phyloP scores from a whole-genome alignment of 768 basidiomycete species.

The Grammothele lineata region DNA sequence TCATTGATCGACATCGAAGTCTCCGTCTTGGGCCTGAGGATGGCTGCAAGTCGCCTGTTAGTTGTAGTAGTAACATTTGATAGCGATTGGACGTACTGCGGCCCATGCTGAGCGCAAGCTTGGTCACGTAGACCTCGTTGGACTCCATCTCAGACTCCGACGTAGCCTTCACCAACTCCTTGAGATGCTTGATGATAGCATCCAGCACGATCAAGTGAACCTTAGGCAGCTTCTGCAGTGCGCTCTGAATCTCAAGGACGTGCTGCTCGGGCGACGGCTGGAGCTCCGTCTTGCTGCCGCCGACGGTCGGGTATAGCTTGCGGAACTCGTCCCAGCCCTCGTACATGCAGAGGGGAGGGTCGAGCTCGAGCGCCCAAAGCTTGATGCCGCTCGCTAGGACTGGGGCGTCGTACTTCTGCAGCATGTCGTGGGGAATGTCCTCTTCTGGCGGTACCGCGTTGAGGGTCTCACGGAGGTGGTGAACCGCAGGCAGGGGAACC shows the following conservation, averaged over 20 bases:
- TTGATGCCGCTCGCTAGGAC: conserved; percentile 83
- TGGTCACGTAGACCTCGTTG: conserved; percentile 78
- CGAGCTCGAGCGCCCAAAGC: conserved; percentile 88
- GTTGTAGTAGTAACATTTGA: no score
- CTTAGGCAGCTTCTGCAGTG: conserved; percentile 68
- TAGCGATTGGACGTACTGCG: conserved; percentile 54
- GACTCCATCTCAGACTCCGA: conserved; percentile 39
- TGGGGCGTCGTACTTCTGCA: conserved; percentile 77
- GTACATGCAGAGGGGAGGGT: conserved; percentile 80
- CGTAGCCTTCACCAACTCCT: conserved; percentile 61
- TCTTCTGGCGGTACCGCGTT: conserved; percentile 63
- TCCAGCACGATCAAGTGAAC: conserved; percentile 82
- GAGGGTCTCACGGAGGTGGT: conserved; percentile 80
- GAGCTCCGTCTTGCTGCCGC: conserved; percentile 46
- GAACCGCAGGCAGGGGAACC: conserved; percentile 76
- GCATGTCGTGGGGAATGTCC: conserved; percentile 48
- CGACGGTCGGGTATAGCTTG: conserved; percentile 77
- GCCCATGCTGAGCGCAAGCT: conserved; percentile 84
- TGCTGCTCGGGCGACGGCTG: conserved; percentile 53
- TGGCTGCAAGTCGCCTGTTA: conserved; percentile 38
- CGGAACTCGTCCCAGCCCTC: conserved; percentile 92
- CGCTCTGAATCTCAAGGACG: conserved; percentile 54
- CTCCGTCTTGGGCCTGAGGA: conserved; percentile 80
- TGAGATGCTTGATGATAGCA: conserved; percentile 71
- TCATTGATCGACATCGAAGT: conserved; percentile 87